These are phyloP conservation scores for Speleostelium caveatum DNA, from an alignment of 78 protist genomes.

Conservation along the genomic window DNA sequence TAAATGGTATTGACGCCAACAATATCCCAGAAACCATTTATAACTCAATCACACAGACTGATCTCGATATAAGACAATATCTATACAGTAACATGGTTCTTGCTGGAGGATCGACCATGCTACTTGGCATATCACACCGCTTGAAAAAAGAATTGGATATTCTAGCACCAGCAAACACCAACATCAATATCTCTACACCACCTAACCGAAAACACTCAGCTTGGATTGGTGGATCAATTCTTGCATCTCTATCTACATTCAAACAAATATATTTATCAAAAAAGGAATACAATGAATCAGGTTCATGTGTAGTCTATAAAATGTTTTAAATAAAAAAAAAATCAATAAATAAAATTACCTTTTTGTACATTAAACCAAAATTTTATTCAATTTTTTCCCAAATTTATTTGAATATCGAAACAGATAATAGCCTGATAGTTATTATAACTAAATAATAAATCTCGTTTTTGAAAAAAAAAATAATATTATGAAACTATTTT, in stretches of 20 bases:
- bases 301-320: not conserved
- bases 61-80: not conserved
- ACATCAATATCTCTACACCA: constrained; percentile 83
- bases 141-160: not conserved
- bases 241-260: constrained; percentile 83
- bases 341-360: not conserved
- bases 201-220: constrained; percentile 80
- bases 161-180: not conserved
- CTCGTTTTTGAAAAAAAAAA: too few relatives aligned
- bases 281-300: constrained; percentile 84
- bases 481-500: too few relatives aligned
- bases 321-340: not conserved
- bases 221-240: constrained; percentile 94
- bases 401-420: too few relatives aligned
- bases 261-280: constrained; percentile 79
- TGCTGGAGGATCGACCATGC: not conserved
- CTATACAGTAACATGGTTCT: not conserved
- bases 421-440: too few relatives aligned
- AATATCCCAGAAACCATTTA: not conserved
- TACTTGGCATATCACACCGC: not conserved
- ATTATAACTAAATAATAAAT: too few relatives aligned
- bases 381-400: not conserved
- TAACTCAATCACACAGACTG: not conserved
- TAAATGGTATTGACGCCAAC: not conserved
- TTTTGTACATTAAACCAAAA: not conserved